Conservation (phyloP, 441 rosid genomes). For the Pelargonium myrrhifolium region DNA sequence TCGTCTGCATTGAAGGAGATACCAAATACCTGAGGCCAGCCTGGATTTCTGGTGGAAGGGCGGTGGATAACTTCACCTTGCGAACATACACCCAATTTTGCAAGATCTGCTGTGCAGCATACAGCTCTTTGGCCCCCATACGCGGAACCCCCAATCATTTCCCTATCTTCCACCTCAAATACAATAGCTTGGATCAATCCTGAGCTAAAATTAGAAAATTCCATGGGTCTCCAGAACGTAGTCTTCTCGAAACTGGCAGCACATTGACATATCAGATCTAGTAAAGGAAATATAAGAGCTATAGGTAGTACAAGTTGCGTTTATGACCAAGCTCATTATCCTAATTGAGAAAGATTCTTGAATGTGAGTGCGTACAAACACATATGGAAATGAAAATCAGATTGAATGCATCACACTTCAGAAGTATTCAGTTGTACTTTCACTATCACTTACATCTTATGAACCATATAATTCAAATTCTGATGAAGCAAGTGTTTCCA, state of each 20-base stretch:
- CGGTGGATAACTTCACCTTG: constrained; percentile 77
- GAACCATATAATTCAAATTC: too few species aligned
- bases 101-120: constrained; percentile 86
- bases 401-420: too few species aligned
- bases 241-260: constrained; percentile 71
- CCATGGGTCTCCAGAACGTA: constrained; percentile 49
- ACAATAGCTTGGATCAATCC: constrained; percentile 60
- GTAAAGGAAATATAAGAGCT: constrained; percentile 6
- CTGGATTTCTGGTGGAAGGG: constrained; percentile 52
- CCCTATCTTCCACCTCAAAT: constrained; percentile 86
- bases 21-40: constrained; percentile 76
- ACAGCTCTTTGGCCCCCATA: constrained; percentile 97
- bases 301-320: background rate
- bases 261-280: constrained; percentile 15
- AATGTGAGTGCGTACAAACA: too few species aligned
- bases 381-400: too few species aligned
- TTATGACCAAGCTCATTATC: too few species aligned
- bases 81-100: constrained; percentile 71
- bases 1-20: constrained; percentile 45
- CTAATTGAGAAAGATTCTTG: too few species aligned
- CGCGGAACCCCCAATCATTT: constrained; percentile 85
- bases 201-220: constrained; percentile 42
- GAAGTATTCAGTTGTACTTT: too few species aligned
- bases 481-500: background rate
- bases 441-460: too few species aligned